Evolutionary conservation across 805 yeast genomes (phyloP).

Genomic region (Nakazawaea ishiwadae): DNA sequence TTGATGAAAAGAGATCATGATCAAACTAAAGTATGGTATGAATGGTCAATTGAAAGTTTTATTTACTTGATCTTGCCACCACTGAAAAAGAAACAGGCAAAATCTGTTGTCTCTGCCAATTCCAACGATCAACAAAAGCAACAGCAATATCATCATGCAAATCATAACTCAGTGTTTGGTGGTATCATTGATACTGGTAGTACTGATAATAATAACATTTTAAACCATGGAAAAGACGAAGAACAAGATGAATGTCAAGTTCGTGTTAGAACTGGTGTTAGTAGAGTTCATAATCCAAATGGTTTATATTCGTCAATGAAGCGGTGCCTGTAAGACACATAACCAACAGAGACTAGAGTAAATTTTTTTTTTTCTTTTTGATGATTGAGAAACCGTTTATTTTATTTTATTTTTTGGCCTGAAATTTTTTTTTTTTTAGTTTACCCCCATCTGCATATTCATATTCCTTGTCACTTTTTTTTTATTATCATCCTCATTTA

Average conservation of each 20-base stretch:
- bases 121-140: too few species aligned
- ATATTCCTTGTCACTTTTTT: too few species aligned
- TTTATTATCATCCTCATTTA: too few species aligned
- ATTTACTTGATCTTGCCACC: slow-evolving; percentile 29
- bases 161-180: slow-evolving; percentile 18
- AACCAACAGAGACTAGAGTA: too few species aligned
- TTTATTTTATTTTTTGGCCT: too few species aligned
- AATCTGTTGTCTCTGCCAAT: too few species aligned
- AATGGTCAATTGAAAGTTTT: slow-evolving; percentile 57
- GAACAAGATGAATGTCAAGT: slow-evolving; percentile 33
- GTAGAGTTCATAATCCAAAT: slow-evolving; percentile 34
- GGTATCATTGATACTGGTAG: not conserved
- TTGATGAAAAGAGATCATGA: slow-evolving; percentile 43
- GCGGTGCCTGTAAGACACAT: slow-evolving; percentile 8
- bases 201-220: slow-evolving; percentile 5
- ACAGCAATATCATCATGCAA: too few species aligned
- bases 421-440: too few species aligned
- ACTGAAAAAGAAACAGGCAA: too few species aligned
- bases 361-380: too few species aligned
- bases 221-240: slow-evolving; percentile 20
- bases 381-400: too few species aligned
- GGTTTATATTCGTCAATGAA: slow-evolving; percentile 27
- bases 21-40: slow-evolving; percentile 50
- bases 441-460: too few species aligned
- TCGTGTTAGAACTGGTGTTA: slow-evolving; percentile 36